Conservation (phyloP, 345 rosid genomes). For the Xanthoceras sorbifolium region DNA sequence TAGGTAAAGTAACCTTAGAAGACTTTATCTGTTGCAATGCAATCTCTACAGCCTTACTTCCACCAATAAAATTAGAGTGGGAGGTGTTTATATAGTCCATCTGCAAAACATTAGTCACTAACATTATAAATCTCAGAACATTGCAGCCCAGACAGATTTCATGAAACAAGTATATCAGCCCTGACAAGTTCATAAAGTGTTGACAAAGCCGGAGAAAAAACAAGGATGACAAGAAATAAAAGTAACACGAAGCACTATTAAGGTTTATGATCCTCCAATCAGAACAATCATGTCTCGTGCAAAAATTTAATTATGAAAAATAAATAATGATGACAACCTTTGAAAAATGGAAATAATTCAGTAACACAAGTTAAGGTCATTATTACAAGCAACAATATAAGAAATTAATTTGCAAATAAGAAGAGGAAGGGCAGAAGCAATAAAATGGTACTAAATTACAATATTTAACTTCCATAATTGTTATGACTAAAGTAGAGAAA, state of each 20-base stretch:
- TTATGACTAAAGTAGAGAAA: neutral
- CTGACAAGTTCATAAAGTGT: neutral
- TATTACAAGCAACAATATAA: neutral
- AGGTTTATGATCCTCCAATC: neutral
- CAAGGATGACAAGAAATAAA: neutral
- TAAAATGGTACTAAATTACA: neutral
- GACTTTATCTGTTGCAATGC: constrained; percentile 75
- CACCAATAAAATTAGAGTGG: constrained; percentile 90
- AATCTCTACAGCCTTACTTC: constrained; percentile 84
- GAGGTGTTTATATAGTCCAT: constrained; percentile 97
- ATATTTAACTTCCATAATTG: neutral
- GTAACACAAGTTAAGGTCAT: neutral
- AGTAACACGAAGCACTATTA: neutral
- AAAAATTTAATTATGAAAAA: no score
- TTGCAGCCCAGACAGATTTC: neutral
- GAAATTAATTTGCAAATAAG: neutral
- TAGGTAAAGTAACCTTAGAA: constrained; percentile 58
- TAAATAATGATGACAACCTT: neutral
- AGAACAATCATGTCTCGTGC: neutral
- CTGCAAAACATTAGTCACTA: constrained; percentile 43
- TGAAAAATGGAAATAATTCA: neutral
- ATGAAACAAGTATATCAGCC: neutral
- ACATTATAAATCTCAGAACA: neutral
- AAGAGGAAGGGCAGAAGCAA: neutral
- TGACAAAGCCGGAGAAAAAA: neutral